Evolutionary conservation across 78 protist genomes (phyloP), one percentile per base, ranked within the genome.

Genomic region (Planoprotostelium fungivorum): DNA sequence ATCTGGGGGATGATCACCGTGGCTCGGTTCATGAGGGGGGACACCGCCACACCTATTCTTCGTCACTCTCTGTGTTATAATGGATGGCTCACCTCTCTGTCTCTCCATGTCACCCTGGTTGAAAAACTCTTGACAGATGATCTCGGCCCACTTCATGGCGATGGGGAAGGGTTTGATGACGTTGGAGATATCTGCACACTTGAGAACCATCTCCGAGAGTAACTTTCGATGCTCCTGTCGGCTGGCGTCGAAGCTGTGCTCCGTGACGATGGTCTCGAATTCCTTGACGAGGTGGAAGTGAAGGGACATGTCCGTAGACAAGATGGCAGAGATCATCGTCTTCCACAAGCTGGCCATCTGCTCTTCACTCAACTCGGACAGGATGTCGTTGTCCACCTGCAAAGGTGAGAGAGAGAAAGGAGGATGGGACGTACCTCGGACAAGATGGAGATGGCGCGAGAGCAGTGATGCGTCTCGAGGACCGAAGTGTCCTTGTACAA

Each of bases 401-500:
- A 85, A 5, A 36, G 16, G 16, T 85, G 34, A 36, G 5, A 23
- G 5, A 16, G 37, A 29, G 83, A 88, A 5, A 37, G 37, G 36
- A 90, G 38, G 39, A 38, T 88, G 39, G 0, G 35, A 16, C 31
- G 0, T 5, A 1, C 63, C 36, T 88, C 84, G 29, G 38, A 1
- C 90, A 91, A 87, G 0, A 91, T 51, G 35, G 88, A 9, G 63
- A 91, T 35, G 28, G 90, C 5, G 34, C 36, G 86, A 34, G 92
- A 37, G 83, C 85, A 37, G 88, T 88, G 91, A 84, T 84, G 38
- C 35, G 36, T 91, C 90, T 91, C 94, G 37, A 91, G 23, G 31
- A 88, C 94, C 34, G 89, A 29, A n/a, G 37, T 84, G 88, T 91
- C 87, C 86, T 88, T 91, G 88, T 88, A 91, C 83, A 84, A 1